Conservation (phyloP, 1,139 yeast species). For the Debaryomycetaceae sp. region DNA sequence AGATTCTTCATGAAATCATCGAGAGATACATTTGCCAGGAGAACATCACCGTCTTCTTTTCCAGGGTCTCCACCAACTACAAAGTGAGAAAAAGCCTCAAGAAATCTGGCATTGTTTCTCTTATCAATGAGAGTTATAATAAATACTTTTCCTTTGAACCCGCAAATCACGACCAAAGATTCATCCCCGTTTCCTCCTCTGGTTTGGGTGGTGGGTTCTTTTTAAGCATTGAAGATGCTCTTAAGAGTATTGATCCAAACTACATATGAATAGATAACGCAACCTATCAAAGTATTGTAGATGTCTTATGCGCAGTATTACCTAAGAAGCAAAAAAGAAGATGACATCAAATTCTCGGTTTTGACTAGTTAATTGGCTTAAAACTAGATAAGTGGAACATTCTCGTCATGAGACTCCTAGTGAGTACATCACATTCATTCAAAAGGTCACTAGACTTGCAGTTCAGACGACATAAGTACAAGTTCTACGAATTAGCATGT, state of each 20-base stretch:
- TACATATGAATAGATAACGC: neutral
- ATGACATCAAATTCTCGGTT: neutral
- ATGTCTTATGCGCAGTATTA: no score
- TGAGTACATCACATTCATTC: neutral
- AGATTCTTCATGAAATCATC: constrained; percentile 25
- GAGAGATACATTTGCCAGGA: constrained; percentile 17
- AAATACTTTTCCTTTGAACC: constrained; percentile 1
- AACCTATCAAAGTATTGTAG: no score
- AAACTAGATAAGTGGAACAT: neutral
- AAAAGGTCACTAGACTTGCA: neutral
- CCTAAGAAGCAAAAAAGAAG: neutral
- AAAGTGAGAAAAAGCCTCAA: constrained; percentile 18
- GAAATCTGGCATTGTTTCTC: constrained; percentile 20
- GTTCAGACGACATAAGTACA: constrained; percentile 11
- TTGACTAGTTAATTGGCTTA: neutral
- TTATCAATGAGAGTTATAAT: constrained; percentile 18
- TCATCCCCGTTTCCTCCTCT: constrained; percentile 10
- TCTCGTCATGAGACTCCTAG: neutral
- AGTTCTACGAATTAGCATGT: constrained; percentile 37
- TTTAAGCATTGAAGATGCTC: constrained; percentile 30
- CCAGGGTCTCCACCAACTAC: constrained; percentile 22
- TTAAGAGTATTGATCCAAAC: constrained; percentile 12
- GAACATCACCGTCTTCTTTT: constrained; percentile 21
- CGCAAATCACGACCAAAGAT: neutral
- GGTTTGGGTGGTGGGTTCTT: constrained; percentile 31